Base-by-base conservation (phyloP, 176 grass and related monocot genomes). In the Calamus simplicifolius region DNA sequence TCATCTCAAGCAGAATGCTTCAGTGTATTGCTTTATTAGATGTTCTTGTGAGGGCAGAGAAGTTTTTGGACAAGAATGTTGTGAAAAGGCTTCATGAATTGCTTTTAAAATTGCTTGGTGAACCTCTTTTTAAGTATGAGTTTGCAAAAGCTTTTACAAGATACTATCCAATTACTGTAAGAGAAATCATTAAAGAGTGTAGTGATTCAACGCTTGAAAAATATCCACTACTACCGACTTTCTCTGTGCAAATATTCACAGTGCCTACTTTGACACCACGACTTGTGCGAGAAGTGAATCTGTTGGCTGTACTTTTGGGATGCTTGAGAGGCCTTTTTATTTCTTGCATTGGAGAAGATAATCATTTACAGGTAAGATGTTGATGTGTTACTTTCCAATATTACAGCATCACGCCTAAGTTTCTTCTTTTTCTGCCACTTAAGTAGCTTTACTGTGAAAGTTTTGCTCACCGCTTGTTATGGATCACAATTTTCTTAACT, bases 241-340 rank as follows among this genome's bases (percentile, higher is more conserved):
- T 99, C 50, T 86, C 94, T 48, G 94, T 99, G 56, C 94, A 99
- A 80, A 93, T 99, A 80, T 99, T 99, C 68, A 99, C 94, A 26
- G 94, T 99, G 52, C 73, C 81, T 54, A 80, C 76, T 13, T 56
- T 99, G 63, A 89, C 85, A 55, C 43, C 72, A 54, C 81, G 81
- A 60, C 85, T 99, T 71, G 94, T 99, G 26, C 73, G 68, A 0
- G 94, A 99, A 56, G 76, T 85, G 54, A 67, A 99, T 77, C 77
- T 99, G 76, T 26, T 99, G 53, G 88, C 80, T 28, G 71, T 83
- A 61, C 59, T 99, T 66, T 57, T 89, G 69, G 79, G 82, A 61
- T 85, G 84, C 63, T 79, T 99, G 76, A 86, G 59, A 27, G 79
- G 86, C 71, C 70, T 93, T 38, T 83, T 93, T 69, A 52, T 73